Conservation (phyloP, 73 alveolate genomes). For the Blepharisma japonicum region DNA sequence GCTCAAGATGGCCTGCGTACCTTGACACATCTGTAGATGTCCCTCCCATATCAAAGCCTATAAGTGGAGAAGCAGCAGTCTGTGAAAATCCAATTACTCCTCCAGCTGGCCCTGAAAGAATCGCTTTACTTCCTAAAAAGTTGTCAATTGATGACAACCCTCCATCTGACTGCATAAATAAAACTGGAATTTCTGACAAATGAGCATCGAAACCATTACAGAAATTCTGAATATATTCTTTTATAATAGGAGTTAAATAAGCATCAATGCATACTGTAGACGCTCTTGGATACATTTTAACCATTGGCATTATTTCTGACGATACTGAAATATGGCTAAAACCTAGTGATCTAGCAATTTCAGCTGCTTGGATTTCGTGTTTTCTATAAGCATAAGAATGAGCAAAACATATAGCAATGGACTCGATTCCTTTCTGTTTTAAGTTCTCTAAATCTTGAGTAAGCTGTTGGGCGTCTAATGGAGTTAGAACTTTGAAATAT, state of each 20-base stretch:
- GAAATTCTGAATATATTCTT: slow-evolving; percentile 27
- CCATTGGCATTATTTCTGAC: slow-evolving; percentile 60
- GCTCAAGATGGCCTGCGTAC: slow-evolving; percentile 37
- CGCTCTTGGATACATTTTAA: slow-evolving; percentile 72
- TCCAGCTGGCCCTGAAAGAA: slow-evolving; percentile 92
- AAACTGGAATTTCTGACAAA: slow-evolving; percentile 37
- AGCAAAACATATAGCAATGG: slow-evolving; percentile 70
- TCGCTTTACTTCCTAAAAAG: slow-evolving; percentile 71
- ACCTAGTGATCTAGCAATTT: slow-evolving; percentile 64
- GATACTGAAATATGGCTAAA: slow-evolving; percentile 63
- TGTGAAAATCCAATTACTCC: slow-evolving; percentile 83
- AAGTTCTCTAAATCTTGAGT: slow-evolving; percentile 32
- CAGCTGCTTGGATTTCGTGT: slow-evolving; percentile 54
- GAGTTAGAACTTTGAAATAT: slow-evolving; percentile 38
- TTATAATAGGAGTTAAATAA: slow-evolving; percentile 71
- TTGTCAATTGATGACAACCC: slow-evolving; percentile 63
- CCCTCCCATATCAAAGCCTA: slow-evolving; percentile 97
- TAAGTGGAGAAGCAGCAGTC: slow-evolving; percentile 47
- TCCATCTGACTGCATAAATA: slow-evolving; percentile 88
- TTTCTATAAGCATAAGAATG: slow-evolving; percentile 61
- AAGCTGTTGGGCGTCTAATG: slow-evolving; percentile 44
- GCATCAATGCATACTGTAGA: slow-evolving; percentile 81
- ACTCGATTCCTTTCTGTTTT: slow-evolving; percentile 47
- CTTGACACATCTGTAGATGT: slow-evolving; percentile 92
- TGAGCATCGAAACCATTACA: slow-evolving; percentile 48